A percentile compares a stretch with the other conserved stretches of the same genome.
These are phyloP conservation scores for Tephrocybe sp. DNA, from an alignment of 768 basidiomycete species.

Conservation along the genomic window DNA sequence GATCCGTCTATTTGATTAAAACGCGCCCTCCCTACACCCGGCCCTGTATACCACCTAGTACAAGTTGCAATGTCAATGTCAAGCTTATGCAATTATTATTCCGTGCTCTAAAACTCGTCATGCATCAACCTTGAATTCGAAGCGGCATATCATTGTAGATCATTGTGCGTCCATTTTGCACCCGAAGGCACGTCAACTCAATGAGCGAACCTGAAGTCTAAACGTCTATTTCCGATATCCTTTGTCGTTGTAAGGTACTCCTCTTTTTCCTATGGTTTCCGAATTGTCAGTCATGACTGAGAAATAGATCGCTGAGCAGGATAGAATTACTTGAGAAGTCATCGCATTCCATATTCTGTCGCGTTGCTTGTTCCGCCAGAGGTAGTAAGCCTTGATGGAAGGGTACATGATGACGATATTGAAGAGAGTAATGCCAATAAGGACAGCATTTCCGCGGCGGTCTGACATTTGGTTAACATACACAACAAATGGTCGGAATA, in stretches of 20 bases:
- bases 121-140: no score
- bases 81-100: no score
- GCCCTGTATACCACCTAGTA: no score
- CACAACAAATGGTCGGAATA: not conserved
- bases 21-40: no score
- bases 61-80: no score
- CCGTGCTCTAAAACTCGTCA: no score
- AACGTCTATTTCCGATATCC: conserved; percentile 58
- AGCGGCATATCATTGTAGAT: no score
- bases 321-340: conserved; percentile 40
- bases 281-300: not conserved
- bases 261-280: conserved; percentile 50
- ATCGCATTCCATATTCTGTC: conserved; percentile 56
- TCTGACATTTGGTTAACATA: conserved; percentile 31
- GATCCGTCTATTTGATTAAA: no score
- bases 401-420: conserved; percentile 54
- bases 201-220: conserved; percentile 64
- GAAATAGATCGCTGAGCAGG: not conserved
- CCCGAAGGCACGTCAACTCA: not conserved
- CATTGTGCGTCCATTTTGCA: no score
- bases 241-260: conserved; percentile 56
- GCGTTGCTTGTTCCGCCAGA: conserved; percentile 55
- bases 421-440: conserved; percentile 51
- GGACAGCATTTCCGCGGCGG: conserved; percentile 51
- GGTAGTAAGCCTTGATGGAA: conserved; percentile 50